phyloP scores from a whole-genome alignment of 2,329 filamentous ascomycete species.

The Aspergillus cejpii region DNA sequence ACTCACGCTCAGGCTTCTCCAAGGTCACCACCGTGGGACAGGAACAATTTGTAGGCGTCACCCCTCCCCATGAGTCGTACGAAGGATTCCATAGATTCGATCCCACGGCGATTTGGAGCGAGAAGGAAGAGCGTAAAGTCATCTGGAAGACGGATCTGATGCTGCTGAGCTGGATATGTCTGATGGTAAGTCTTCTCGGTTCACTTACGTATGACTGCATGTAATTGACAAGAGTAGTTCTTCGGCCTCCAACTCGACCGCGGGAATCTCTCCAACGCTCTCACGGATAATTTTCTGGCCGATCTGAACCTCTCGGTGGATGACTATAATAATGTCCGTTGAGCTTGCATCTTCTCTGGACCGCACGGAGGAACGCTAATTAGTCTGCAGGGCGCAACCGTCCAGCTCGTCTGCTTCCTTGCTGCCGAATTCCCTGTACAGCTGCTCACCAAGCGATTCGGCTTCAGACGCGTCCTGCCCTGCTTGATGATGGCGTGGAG shows the following conservation, averaged over 20 bases:
- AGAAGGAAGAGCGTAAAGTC: slow-evolving; percentile 43
- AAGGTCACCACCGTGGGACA: slow-evolving; percentile 18
- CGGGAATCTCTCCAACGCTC: slow-evolving; percentile 32
- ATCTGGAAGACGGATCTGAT: slow-evolving; percentile 40
- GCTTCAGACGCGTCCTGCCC: slow-evolving; percentile 43
- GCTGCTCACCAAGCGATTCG: slow-evolving; percentile 43
- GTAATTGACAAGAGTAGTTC: slow-evolving; percentile 18
- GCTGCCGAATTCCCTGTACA: slow-evolving; percentile 43
- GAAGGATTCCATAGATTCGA: slow-evolving; percentile 25
- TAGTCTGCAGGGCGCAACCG: slow-evolving; percentile 16
- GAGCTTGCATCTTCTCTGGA: neutral
- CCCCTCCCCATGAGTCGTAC: slow-evolving; percentile 27
- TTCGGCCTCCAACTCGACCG: slow-evolving; percentile 31
- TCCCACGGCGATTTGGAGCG: slow-evolving; percentile 21
- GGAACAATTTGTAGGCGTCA: slow-evolving; percentile 22
- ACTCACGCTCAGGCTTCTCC: slow-evolving; percentile 8
- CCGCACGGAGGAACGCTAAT: neutral
- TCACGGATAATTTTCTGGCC: slow-evolving; percentile 34
- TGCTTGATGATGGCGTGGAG: slow-evolving; percentile 44
- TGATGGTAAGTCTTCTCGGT: slow-evolving; percentile 13
- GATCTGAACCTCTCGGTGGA: slow-evolving; percentile 32
- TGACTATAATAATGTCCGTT: slow-evolving; percentile 38
- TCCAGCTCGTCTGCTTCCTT: slow-evolving; percentile 22
- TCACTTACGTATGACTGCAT: neutral
- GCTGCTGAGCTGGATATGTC: slow-evolving; percentile 20